A percentile compares a stretch with the other conserved stretches of the same genome.
phyloP scores from a whole-genome alignment of 2,329 filamentous ascomycete genomes.

The Sclerotinia glacialis region DNA sequence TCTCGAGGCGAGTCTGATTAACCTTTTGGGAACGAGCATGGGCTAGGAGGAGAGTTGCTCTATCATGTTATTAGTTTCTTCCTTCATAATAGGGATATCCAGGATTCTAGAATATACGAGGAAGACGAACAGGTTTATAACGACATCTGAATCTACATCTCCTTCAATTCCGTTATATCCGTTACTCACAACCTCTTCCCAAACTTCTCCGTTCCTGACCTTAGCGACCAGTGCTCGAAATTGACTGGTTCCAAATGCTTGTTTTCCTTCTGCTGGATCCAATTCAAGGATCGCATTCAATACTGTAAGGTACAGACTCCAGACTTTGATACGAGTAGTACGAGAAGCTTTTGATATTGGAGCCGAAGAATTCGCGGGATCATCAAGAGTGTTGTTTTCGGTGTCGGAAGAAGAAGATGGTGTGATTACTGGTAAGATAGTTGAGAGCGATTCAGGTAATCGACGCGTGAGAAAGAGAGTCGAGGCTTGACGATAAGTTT shows the following conservation, averaged over 20 bases:
- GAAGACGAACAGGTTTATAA: constrained; percentile 71
- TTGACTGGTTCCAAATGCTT: constrained; percentile 77
- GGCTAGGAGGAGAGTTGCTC: constrained; percentile 84
- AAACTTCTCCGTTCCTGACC: constrained; percentile 86
- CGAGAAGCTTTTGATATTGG: constrained; percentile 78
- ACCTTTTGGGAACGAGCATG: constrained; percentile 79
- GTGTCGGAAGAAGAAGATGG: constrained; percentile 41
- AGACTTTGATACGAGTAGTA: constrained; percentile 87
- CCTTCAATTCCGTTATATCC: constrained; percentile 88
- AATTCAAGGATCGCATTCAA: constrained; percentile 88
- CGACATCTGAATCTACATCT: constrained; percentile 90
- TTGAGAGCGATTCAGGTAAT: constrained; percentile 82
- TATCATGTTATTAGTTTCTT: constrained; percentile 43
- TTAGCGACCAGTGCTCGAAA: constrained; percentile 81
- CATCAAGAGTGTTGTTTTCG: constrained; percentile 40
- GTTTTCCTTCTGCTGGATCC: constrained; percentile 85
- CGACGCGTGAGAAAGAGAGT: constrained; percentile 93
- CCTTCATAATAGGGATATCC: constrained; percentile 13
- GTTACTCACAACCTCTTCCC: constrained; percentile 85
- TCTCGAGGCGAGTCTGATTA: constrained; percentile 86
- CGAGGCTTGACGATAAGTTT: constrained; percentile 89
- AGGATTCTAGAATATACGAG: constrained; percentile 8
- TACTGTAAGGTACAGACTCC: constrained; percentile 94
- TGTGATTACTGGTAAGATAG: constrained; percentile 77
- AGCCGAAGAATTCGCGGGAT: constrained; percentile 42